These are phyloP conservation scores for Penicillium pancosmium DNA, from an alignment of 495 filamentous ascomycete species.

Conservation along the genomic window DNA sequence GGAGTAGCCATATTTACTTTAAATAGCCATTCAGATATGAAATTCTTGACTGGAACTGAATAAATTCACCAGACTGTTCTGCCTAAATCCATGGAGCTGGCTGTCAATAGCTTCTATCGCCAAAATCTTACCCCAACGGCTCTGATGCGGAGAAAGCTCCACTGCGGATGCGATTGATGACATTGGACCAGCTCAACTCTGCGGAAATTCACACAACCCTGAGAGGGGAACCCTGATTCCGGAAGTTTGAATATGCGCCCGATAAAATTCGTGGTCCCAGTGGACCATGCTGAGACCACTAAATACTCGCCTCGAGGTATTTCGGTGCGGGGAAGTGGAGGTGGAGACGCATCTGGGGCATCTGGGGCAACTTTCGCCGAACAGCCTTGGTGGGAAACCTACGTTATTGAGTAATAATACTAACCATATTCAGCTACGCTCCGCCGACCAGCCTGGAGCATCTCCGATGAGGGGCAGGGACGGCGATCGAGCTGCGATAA, in stretches of 20 bases:
- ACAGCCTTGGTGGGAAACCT: background rate
- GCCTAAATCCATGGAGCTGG: no score
- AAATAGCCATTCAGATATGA: no score
- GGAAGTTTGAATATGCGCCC: background rate
- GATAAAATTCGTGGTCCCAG: background rate
- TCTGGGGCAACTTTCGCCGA: conserved; percentile 17
- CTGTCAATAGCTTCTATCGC: background rate
- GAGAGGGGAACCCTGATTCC: background rate
- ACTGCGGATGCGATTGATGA: background rate
- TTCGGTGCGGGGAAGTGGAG: conserved; percentile 19
- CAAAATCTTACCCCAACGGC: background rate
- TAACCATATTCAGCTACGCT: background rate
- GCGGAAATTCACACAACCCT: background rate
- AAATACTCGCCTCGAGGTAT: background rate
- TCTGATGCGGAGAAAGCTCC: conserved; percentile 1
- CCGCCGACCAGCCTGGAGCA: background rate
- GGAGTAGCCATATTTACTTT: background rate
- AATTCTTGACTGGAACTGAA: no score
- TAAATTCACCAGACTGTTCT: no score
- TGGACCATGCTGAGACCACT: background rate
- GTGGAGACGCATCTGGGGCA: background rate
- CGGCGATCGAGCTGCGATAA: background rate
- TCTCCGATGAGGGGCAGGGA: background rate
- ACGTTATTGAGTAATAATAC: conserved; percentile 4
- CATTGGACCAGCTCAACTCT: background rate